Evolutionary conservation across 805 yeast genomes (phyloP).

Genomic region (Isabelozyma rhagii): DNA sequence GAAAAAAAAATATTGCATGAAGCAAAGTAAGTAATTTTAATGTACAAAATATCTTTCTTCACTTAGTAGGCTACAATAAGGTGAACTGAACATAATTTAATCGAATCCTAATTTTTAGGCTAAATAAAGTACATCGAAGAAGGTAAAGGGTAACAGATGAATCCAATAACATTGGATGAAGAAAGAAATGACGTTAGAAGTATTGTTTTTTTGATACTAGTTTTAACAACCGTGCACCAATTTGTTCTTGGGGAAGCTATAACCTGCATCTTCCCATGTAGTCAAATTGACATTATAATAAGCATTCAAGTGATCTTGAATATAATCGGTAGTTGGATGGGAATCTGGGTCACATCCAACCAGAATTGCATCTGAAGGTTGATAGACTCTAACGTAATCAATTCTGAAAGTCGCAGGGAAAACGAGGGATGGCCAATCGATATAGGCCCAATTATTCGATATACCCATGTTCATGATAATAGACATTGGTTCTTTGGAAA

Average conservation of each 20-base stretch:
- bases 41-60: neutral
- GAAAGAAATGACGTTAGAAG: neutral
- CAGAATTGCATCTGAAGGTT: constrained; percentile 57
- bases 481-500: constrained; percentile 89
- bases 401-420: constrained; percentile 75
- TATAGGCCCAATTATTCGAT: constrained; percentile 86
- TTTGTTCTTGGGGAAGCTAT: constrained; percentile 31
- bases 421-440: constrained; percentile 74
- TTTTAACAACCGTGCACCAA: neutral
- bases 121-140: neutral
- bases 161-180: neutral
- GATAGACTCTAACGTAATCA: constrained; percentile 85
- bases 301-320: constrained; percentile 61
- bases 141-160: neutral
- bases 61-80: neutral
- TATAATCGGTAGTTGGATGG: constrained; percentile 81
- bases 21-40: neutral
- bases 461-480: constrained; percentile 81
- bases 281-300: constrained; percentile 68
- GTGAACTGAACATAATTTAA: neutral
- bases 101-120: neutral
- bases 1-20: neutral
- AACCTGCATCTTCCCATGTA: constrained; percentile 71
- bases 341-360: constrained; percentile 80
- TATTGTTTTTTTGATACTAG: neutral